Conservation (phyloP, 1,284 basidiomycete genomes). For the Cutaneotrichosporon sp. region DNA sequence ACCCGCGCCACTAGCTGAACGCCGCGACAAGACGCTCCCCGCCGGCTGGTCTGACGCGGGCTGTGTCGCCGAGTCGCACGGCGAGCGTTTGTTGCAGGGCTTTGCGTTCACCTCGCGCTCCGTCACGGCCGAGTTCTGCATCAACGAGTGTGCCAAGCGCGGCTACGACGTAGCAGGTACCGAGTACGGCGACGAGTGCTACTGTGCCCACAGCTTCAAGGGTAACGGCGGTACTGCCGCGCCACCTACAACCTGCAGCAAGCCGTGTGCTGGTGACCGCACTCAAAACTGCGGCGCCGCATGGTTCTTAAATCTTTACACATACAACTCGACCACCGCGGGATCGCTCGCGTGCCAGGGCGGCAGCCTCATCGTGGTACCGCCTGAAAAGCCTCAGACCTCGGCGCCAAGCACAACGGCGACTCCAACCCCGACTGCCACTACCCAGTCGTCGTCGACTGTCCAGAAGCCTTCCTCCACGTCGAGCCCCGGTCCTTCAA, state of each 20-base stretch:
- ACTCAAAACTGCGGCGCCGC: conserved; percentile 32
- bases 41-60: conserved; percentile 41
- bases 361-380: too few relatives aligned
- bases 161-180: conserved; percentile 42
- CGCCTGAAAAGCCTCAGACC: background rate
- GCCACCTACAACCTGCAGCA: conserved; percentile 26
- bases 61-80: conserved; percentile 42
- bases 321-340: background rate
- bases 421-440: background rate
- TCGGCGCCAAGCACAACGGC: background rate
- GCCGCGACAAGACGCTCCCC: conserved; percentile 32
- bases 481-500: background rate
- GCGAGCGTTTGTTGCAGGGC: conserved; percentile 37
- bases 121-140: conserved; percentile 36
- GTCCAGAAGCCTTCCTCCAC: too few relatives aligned
- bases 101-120: conserved; percentile 27
- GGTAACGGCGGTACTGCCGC: conserved; percentile 28
- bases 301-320: conserved; percentile 40
- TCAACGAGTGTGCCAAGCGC: conserved; percentile 35
- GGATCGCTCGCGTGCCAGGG: background rate
- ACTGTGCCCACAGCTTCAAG: conserved; percentile 33
- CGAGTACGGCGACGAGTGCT: conserved; percentile 45
- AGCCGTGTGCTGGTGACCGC: conserved; percentile 33
- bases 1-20: conserved; percentile 29
- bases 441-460: too few relatives aligned